Base-by-base conservation (phyloP, 495 filamentous ascomycete genomes). In the Podospora bellae-mahoneyi region DNA sequence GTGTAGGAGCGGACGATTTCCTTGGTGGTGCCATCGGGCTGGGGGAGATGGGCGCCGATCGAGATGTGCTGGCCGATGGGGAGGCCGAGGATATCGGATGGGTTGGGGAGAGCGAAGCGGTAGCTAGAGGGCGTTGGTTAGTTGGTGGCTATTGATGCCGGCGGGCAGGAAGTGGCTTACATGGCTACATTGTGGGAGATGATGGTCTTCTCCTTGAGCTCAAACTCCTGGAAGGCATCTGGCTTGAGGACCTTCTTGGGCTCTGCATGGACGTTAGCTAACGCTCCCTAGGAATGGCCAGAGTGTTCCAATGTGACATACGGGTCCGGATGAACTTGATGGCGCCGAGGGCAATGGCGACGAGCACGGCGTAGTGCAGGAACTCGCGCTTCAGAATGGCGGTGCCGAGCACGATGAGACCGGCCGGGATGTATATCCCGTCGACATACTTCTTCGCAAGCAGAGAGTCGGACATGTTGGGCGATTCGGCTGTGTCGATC, bases 11-110 rank as follows among this genome's bases (percentile, higher is more conserved):
- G 93, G 15, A 97, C 88, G 68, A 97, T 90, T 72, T 97, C 92
- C 82, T 97, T 96, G 68, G 83, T 84, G 71, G 86, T 83, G 68
- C 90, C 90, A 67, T 90, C 86, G 54, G 83, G 77, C 66, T 86
- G 83, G 18, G 75, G 70, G 64, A 95, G 88, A 62, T 80, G 87
- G 48, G 94, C 94, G 72, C 90, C 90, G 76, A 99, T 91, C 69
- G 94, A 97, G 82, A 99, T 96, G 82, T 99, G 95, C 78, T 99
- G 95, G 72, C 95, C 95, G 81, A 97, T 99, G 66, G 95, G 95
- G 20, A 99, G 89, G 73, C 95, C 94, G 69, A 99, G 91, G 78
- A 97, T 93, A 73, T 91, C 85, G 69, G 83, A 89, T 23, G 88
- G 81, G 66, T 84, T 78, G 61, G 94, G 94, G 48, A 99, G 90